Base-by-base conservation (phyloP, 1,284 basidiomycete genomes). In the Athelia psychrophila region DNA sequence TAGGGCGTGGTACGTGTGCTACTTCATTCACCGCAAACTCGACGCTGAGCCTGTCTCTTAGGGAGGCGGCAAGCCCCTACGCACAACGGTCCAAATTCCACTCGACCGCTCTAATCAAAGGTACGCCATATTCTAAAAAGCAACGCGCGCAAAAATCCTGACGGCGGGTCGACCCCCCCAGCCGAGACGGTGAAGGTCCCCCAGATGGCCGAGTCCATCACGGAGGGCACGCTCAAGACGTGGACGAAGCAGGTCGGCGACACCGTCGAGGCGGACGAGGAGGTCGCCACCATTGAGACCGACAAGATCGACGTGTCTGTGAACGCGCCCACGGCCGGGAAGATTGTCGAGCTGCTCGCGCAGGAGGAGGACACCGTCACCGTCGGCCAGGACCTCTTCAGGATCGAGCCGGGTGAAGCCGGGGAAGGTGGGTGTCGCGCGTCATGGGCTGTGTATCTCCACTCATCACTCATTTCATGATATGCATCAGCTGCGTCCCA, bases 301-400 rank as follows among this genome's bases (percentile, higher is more conserved):
- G 96, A 99, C 81, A 98, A 98, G 94, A 98, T 98, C 63, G 96
- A 99, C 69, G 93, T 99, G 44, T 90, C 93, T 9, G 96, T 99
- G 55, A 99, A 98, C 68, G 93, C 96, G 12, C 92, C 96, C 16
- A 77, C 84, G 63, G 81, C 93, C 10, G 96, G 96, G 25, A 95
- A 80, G 53, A 95, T 99, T 60, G 81, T 86, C 20, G 91, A 98
- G 70, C 75, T 92, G 25, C 83, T 96, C 44, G 95, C 90, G 40
- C 80, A 82, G 49, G 95, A 98, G 71, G 96, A 99, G 65, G 91
- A 95, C 64, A 98, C 94, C 12, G 96, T 98, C 55, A 78, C 85
- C 18, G 95, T 98, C 44, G 96, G 97, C 32, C 93, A 98, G 72
- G 95, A 98, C 67, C 81, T 99, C 50, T 91, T 98, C 74, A 83